Percentiles rank a stretch among this genome's conserved stretches.
Conservation (phyloP, 2,329 filamentous ascomycete genomes). For the Xylaria sp. region DNA sequence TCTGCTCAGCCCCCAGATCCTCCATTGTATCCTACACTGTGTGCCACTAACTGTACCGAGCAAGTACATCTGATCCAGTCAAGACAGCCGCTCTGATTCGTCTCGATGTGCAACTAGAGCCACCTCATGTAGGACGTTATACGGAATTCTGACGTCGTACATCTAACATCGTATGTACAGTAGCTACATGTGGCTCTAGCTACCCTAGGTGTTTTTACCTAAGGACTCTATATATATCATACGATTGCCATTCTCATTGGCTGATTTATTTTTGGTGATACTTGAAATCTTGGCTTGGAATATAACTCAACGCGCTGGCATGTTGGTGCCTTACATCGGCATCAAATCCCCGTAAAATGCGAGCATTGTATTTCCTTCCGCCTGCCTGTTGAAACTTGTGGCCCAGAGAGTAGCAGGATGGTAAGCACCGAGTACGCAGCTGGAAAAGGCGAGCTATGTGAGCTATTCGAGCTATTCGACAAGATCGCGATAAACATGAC, state of each 20-base stretch:
- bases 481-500: background rate
- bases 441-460: background rate
- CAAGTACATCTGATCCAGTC: background rate
- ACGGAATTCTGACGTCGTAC: conserved; percentile 30
- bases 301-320: background rate
- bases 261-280: too few species aligned
- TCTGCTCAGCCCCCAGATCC: conserved; percentile 26
- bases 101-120: background rate
- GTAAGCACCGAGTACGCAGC: background rate
- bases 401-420: background rate
- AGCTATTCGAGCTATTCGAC: background rate
- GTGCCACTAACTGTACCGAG: conserved; percentile 14
- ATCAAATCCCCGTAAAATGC: background rate
- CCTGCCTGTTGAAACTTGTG: background rate
- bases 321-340: background rate
- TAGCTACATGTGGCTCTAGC: background rate
- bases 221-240: too few species aligned
- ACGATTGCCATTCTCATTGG: too few species aligned
- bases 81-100: conserved; percentile 22
- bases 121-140: background rate
- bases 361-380: background rate
- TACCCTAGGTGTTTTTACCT: background rate
- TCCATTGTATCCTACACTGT: conserved; percentile 15
- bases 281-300: background rate
- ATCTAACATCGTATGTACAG: too few species aligned